phyloP scores from a whole-genome alignment of 352 stramenopile species.

The Phytophthora syringae region DNA sequence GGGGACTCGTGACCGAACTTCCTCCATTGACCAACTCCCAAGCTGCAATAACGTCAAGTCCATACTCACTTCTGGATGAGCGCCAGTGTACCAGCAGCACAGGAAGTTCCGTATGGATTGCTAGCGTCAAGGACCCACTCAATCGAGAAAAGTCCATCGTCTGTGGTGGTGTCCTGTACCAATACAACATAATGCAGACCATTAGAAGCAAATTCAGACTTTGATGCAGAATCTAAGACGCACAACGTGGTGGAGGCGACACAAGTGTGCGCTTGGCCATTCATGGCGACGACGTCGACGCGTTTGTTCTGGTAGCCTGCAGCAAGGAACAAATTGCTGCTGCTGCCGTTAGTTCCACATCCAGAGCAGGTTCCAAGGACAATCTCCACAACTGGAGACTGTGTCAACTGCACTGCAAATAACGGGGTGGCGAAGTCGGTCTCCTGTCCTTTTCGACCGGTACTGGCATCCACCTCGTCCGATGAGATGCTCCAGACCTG shows the following conservation, averaged over 20 bases:
- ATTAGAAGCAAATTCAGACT: neutral
- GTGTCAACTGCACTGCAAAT: slow-evolving; percentile 41
- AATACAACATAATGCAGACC: neutral
- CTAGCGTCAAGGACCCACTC: slow-evolving; percentile 50
- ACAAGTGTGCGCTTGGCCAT: slow-evolving; percentile 32
- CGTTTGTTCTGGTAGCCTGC: slow-evolving; percentile 63
- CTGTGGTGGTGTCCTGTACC: slow-evolving; percentile 45
- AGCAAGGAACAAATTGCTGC: slow-evolving; percentile 43
- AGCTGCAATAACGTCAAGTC: slow-evolving; percentile 26
- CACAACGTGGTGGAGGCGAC: slow-evolving; percentile 38
- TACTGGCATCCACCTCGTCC: slow-evolving; percentile 44
- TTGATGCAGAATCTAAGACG: too few species aligned
- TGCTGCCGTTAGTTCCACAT: slow-evolving; percentile 21
- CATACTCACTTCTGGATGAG: slow-evolving; percentile 21
- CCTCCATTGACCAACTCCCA: slow-evolving; percentile 33
- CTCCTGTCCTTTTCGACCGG: slow-evolving; percentile 26
- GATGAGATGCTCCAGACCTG: slow-evolving; percentile 69
- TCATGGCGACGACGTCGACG: slow-evolving; percentile 62
- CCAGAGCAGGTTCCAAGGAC: slow-evolving; percentile 38
- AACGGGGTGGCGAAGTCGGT: slow-evolving; percentile 36
- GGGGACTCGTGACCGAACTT: slow-evolving; percentile 31
- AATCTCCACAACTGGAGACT: slow-evolving; percentile 55
- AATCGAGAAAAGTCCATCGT: slow-evolving; percentile 59
- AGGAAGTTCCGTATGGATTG: slow-evolving; percentile 48
- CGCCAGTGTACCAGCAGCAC: slow-evolving; percentile 60